phyloP scores from a whole-genome alignment of 2,329 filamentous ascomycete species.

The Penicillium sp. region DNA sequence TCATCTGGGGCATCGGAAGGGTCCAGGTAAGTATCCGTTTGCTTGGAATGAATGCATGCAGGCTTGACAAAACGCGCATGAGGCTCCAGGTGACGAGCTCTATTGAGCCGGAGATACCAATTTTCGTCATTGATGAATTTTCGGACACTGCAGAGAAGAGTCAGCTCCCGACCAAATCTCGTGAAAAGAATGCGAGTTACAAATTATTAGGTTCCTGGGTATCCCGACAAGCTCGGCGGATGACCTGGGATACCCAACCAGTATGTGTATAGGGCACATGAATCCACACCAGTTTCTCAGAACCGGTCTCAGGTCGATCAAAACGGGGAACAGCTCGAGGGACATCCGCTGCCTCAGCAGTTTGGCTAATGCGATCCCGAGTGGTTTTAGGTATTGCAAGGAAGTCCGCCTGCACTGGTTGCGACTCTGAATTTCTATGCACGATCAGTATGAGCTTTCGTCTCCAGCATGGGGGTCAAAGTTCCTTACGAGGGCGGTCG shows the following conservation, averaged over 20 bases:
- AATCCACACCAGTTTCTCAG: conserved; percentile 37
- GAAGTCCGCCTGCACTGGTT: conserved; percentile 23
- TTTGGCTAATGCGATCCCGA: conserved; percentile 26
- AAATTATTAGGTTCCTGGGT: conserved; percentile 26
- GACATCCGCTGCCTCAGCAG: conserved; percentile 22
- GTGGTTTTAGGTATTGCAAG: conserved; percentile 25
- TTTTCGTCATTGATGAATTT: conserved; percentile 37
- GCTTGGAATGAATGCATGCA: conserved; percentile 35
- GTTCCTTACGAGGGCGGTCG: conserved; percentile 19
- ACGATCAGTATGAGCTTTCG: not conserved
- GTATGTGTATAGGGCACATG: conserved; percentile 36
- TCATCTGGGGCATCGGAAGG: conserved; percentile 16
- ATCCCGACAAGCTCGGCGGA: conserved; percentile 22
- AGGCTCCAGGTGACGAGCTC: conserved; percentile 40
- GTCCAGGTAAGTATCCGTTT: conserved; percentile 21
- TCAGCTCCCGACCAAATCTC: not conserved
- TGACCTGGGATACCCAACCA: conserved; percentile 23
- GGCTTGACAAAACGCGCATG: conserved; percentile 42
- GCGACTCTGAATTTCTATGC: conserved; percentile 13
- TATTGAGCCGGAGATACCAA: conserved; percentile 39
- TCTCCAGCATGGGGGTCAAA: not conserved
- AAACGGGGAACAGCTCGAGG: conserved; percentile 31
- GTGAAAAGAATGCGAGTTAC: conserved; percentile 7
- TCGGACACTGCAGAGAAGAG: conserved; percentile 36
- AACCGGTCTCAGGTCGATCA: conserved; percentile 34